Base-by-base conservation (phyloP, 2,329 filamentous ascomycete genomes). In the Fusarium sublunatum region DNA sequence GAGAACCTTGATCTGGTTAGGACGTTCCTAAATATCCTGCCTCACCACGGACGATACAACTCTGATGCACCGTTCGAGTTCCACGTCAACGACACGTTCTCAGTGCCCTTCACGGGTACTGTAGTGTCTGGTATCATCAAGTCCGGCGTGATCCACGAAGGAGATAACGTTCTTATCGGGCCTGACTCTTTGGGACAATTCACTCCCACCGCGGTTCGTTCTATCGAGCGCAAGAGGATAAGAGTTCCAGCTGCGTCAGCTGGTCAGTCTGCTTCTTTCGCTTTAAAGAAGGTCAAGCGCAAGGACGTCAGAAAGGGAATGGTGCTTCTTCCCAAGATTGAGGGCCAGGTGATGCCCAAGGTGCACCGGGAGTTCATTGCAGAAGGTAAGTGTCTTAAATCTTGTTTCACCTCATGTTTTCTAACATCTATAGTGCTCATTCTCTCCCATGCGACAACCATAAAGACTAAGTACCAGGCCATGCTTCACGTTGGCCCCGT, bases 401-500 rank as follows among this genome's bases (percentile, higher is more conserved):
- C 9, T 19, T 29, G 13, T 26, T 19, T 6, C 13, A 3, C 26
- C 9, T 25, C 9, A 22, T 15, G 6, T 9, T 34, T 29, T 47
- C 58, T 69, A 49, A 69, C 57, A 24, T 11, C 24, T 25, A 0
- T 54, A 88, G 95, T 99, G 1, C 83, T 99, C 22, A 98, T 99
- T 67, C 83, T 99, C 7, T 96, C 91, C 5, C 95, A 99, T 72
- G 93, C 94, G 0, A 99, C 95, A 0, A 99, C 95, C 39, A 99
- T 99, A 76, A 95, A 96, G 77, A 92, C 89, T 1, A 94, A 93
- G 71, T 99, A 99, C 68, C 95, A 99, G 79, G 95, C 95, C 1
- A 99, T 98, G 93, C 84, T 99, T 22, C 95, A 99, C 70, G 93
- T 99, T 5, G 95, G 95, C 0, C 91, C 95, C 0, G 91, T 99